phyloP scores from a whole-genome alignment of 139 green algal genomes.

The Tetradesmus obliquus region DNA sequence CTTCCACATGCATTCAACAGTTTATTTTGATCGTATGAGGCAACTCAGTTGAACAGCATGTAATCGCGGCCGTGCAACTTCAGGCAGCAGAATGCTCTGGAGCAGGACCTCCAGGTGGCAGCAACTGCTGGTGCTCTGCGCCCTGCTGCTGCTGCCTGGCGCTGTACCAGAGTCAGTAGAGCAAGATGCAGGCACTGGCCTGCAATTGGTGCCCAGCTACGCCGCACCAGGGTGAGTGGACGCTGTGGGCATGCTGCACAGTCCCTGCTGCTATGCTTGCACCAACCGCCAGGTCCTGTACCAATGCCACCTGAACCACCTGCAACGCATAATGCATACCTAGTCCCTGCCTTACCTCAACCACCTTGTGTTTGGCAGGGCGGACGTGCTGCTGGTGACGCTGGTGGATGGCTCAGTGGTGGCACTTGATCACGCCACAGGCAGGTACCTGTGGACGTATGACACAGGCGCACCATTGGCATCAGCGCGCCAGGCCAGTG shows the following conservation, averaged over 20 bases:
- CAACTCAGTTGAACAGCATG: neutral
- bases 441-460: constrained; percentile 81
- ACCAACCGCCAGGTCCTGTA: neutral
- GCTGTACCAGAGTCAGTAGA: neutral
- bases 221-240: neutral
- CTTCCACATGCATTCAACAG: neutral
- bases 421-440: constrained; percentile 75
- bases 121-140: neutral
- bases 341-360: neutral
- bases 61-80: neutral
- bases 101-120: neutral
- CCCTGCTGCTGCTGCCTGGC: neutral
- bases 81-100: neutral
- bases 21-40: neutral
- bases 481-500: constrained; percentile 54
- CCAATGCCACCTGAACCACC: too few species aligned
- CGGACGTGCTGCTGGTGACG: constrained; percentile 75
- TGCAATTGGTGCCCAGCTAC: neutral
- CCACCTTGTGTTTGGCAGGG: neutral
- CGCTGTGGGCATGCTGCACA: neutral
- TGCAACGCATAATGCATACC: neutral
- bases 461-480: constrained; percentile 85
- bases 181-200: neutral
- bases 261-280: neutral
- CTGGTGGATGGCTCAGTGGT: constrained; percentile 87